A percentile compares a stretch with the other conserved stretches of the same genome.
Evolutionary conservation across 2,329 filamentous ascomycete species (phyloP).

Genomic region (Microcyclospora pomicola): DNA sequence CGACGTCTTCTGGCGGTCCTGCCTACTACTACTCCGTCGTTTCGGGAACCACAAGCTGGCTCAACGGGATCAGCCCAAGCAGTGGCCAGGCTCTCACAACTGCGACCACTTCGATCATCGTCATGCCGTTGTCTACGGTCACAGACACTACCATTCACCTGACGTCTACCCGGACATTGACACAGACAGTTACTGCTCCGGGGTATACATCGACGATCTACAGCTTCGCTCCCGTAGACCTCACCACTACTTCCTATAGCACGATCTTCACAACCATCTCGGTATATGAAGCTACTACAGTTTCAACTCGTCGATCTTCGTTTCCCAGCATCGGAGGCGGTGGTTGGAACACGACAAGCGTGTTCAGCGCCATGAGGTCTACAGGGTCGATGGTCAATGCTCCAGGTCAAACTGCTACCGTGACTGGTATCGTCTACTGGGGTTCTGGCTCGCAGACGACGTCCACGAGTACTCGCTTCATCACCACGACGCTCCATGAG

Average conservation of each 20-base stretch:
- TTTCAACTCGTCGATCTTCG: slow-evolving; percentile 7
- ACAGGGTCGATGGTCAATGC: too few relatives aligned
- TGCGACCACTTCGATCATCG: slow-evolving; percentile 11
- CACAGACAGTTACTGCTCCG: slow-evolving; percentile 9
- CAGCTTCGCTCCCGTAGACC: slow-evolving; percentile 10
- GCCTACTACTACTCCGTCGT: slow-evolving; percentile 8
- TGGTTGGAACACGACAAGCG: slow-evolving; percentile 16
- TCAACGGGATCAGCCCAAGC: slow-evolving; percentile 14
- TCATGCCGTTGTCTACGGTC: slow-evolving; percentile 6
- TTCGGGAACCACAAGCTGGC: slow-evolving; percentile 15
- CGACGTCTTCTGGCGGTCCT: slow-evolving; percentile 3
- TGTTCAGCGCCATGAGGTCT: too few relatives aligned
- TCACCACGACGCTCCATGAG: slow-evolving; percentile 15
- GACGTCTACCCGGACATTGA: slow-evolving; percentile 7
- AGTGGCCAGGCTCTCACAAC: slow-evolving; percentile 12
- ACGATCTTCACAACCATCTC: slow-evolving; percentile 14
- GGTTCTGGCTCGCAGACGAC: slow-evolving; percentile 14
- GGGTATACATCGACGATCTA: slow-evolving; percentile 16
- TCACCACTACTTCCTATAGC: slow-evolving; percentile 17
- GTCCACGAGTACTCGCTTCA: slow-evolving; percentile 13
- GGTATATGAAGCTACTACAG: slow-evolving; percentile 5
- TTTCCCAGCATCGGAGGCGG: slow-evolving; percentile 14
- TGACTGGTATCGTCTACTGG: slow-evolving; percentile 13
- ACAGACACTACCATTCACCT: slow-evolving; percentile 7
- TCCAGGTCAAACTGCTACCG: slow-evolving; percentile 6